Conservation (phyloP, 129 eudicot species). For the sunflower (Helianthus annuus) region HanXRQr2.0-SUNRISE NC_035438.2:98129685-98130184, state of each 20-base stretch:
- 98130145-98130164: too few relatives aligned
- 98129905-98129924: not conserved
- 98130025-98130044: slow-evolving; percentile 77
- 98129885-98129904: not conserved
- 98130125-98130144: not conserved
- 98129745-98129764: not conserved
- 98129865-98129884: not conserved
- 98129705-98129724: too few relatives aligned
- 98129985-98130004: slow-evolving; percentile 80
- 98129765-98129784: not conserved
- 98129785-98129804: not conserved
- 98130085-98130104: slow-evolving; percentile 68
- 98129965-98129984: slow-evolving; percentile 74
- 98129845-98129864: not conserved
- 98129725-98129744: too few relatives aligned
- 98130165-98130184: too few relatives aligned
- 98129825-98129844: not conserved
- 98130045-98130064: slow-evolving; percentile 59
- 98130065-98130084: slow-evolving; percentile 88
- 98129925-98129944: slow-evolving; percentile 69
- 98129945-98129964: slow-evolving; percentile 76
- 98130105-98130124: slow-evolving; percentile 44
- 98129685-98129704: too few relatives aligned
- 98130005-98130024: slow-evolving; percentile 62
- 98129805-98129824: not conserved